A percentile compares a stretch with the other conserved stretches of the same genome.
Conservation (phyloP, 495 filamentous ascomycete species). For the Penicillium salamii region DNA sequence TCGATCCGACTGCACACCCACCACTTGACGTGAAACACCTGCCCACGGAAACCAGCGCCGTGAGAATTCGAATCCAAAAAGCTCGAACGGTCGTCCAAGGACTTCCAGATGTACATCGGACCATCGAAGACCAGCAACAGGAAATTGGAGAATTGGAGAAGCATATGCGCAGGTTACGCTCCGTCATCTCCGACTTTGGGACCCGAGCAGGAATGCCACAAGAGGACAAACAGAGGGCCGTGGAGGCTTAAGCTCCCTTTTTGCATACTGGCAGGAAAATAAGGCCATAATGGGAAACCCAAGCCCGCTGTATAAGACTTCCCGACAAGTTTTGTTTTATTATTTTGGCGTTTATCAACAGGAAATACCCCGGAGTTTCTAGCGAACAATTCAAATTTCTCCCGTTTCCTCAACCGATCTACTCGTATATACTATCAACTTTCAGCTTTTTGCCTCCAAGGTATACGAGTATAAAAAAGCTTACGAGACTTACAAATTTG, state of each 20-base stretch:
- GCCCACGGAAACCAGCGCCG: slow-evolving; percentile 63
- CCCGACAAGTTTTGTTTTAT: neutral
- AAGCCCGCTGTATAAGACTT: neutral
- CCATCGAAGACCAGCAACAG: slow-evolving; percentile 71
- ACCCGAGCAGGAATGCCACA: slow-evolving; percentile 21
- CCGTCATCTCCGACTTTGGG: slow-evolving; percentile 50
- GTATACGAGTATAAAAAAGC: no score
- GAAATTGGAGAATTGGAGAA: slow-evolving; percentile 78
- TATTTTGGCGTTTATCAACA: slow-evolving; percentile 15
- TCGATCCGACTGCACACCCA: slow-evolving; percentile 33
- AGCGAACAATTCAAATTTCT: slow-evolving; percentile 9
- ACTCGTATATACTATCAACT: no score
- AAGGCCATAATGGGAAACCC: neutral
- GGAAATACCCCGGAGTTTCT: slow-evolving; percentile 24
- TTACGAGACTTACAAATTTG: slow-evolving; percentile 1
- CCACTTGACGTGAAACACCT: slow-evolving; percentile 75
- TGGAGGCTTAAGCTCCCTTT: neutral
- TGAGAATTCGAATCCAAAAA: slow-evolving; percentile 78
- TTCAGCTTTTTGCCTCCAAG: no score
- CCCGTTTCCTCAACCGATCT: no score
- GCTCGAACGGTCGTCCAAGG: slow-evolving; percentile 64
- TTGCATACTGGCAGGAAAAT: neutral
- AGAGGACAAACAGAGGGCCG: neutral
- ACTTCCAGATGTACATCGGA: slow-evolving; percentile 72
- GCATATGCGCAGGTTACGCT: slow-evolving; percentile 56